Evolutionary conservation across 495 filamentous ascomycete species (phyloP).

Genomic region (Umbilicaria muhlenbergii): DNA sequence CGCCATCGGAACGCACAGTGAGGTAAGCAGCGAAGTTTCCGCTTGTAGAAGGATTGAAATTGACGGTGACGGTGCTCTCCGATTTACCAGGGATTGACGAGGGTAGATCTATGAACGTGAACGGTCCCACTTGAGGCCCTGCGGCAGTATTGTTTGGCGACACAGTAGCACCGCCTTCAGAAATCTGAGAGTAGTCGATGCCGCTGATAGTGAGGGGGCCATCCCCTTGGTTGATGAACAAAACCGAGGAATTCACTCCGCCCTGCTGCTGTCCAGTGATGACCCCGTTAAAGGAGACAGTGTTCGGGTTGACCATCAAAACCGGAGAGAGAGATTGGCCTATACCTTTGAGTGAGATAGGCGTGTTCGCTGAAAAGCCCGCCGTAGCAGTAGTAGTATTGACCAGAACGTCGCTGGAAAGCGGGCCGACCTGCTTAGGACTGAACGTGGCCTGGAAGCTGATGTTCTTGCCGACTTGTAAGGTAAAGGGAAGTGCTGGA

Average conservation of each 20-base stretch:
- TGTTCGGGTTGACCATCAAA: slow-evolving; percentile 13
- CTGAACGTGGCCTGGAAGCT: slow-evolving; percentile 24
- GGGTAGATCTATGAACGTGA: slow-evolving; percentile 24
- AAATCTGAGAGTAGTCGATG: slow-evolving; percentile 16
- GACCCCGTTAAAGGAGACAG: slow-evolving; percentile 23
- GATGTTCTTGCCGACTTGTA: slow-evolving; percentile 22
- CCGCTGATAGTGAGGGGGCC: not conserved
- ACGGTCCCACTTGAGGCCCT: slow-evolving; percentile 20
- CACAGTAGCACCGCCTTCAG: slow-evolving; percentile 22
- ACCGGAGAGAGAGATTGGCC: slow-evolving; percentile 18
- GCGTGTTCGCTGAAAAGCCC: slow-evolving; percentile 20
- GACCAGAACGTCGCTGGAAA: slow-evolving; percentile 24
- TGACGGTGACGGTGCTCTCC: slow-evolving; percentile 19
- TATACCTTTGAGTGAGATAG: slow-evolving; percentile 19
- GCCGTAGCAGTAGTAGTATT: not conserved
- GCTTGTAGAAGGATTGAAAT: slow-evolving; percentile 22
- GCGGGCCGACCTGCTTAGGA: slow-evolving; percentile 20
- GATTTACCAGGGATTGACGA: slow-evolving; percentile 17
- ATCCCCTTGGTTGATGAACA: not conserved
- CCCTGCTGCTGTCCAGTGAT: slow-evolving; percentile 17
- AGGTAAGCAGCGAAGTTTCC: slow-evolving; percentile 27
- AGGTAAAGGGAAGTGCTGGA: slow-evolving; percentile 19
- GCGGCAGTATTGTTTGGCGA: slow-evolving; percentile 16
- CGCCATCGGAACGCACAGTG: slow-evolving; percentile 25
- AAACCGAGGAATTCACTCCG: slow-evolving; percentile 14